Evolutionary conservation across 2,329 filamentous ascomycete genomes (phyloP).

Genomic region (Fusarium sp.): DNA sequence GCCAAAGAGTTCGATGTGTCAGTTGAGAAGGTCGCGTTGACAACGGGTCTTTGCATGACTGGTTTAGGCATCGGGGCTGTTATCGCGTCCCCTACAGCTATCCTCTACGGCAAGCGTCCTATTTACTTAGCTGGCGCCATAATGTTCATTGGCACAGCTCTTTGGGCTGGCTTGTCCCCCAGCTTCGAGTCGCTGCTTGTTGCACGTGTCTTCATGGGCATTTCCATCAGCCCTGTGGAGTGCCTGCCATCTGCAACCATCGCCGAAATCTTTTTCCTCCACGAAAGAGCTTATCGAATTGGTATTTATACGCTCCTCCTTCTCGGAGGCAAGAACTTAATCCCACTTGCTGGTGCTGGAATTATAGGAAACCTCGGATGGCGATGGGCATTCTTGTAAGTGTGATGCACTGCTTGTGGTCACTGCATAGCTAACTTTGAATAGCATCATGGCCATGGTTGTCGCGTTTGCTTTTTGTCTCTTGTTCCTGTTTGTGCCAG

Average conservation of each 20-base stretch:
- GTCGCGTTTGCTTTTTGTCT: slow-evolving; percentile 79
- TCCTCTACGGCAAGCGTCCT: slow-evolving; percentile 4
- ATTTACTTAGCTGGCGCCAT: background rate
- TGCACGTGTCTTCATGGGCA: slow-evolving; percentile 1
- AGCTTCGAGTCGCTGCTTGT: slow-evolving; percentile 1
- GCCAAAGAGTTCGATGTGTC: background rate
- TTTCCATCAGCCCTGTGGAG: slow-evolving; percentile 1
- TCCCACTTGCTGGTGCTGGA: slow-evolving; percentile 89
- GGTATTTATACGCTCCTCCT: slow-evolving; percentile 94
- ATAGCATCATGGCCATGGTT: slow-evolving; percentile 84
- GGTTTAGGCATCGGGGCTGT: slow-evolving; percentile 4
- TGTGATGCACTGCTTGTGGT: slow-evolving; percentile 7
- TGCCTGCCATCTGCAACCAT: slow-evolving; percentile 74
- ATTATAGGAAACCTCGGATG: slow-evolving; percentile 84
- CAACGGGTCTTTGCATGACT: slow-evolving; percentile 6
- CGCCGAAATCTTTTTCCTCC: slow-evolving; percentile 95
- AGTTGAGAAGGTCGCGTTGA: slow-evolving; percentile 1
- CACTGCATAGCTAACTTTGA: background rate
- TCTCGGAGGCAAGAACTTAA: slow-evolving; percentile 89
- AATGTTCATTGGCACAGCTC: background rate
- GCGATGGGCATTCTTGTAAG: slow-evolving; percentile 91
- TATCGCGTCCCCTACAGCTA: slow-evolving; percentile 5
- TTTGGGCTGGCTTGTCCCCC: background rate
- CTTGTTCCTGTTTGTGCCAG: slow-evolving; percentile 90
- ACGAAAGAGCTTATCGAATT: slow-evolving; percentile 91